phyloP scores from a whole-genome alignment of 768 basidiomycete species.

The Russula sp. region DNA sequence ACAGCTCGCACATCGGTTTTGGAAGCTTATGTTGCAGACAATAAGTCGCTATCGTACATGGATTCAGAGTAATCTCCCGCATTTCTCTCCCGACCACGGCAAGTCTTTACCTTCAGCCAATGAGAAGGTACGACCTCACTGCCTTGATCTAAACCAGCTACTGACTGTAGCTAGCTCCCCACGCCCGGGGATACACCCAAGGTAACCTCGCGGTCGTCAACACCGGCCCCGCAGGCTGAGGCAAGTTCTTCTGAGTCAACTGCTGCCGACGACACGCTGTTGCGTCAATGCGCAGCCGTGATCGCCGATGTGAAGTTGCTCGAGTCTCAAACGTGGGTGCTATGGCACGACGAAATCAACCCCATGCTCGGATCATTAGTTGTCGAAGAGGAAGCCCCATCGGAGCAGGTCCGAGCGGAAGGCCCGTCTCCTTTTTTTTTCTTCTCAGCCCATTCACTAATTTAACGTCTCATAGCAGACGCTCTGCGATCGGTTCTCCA shows the following conservation, averaged over 20 bases:
- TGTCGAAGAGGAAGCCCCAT: conserved; percentile 26
- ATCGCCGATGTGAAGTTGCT: conserved; percentile 62
- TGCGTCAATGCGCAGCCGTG: conserved; percentile 59
- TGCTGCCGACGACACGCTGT: conserved; percentile 53
- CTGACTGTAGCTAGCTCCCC: neutral
- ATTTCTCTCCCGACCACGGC: conserved; percentile 32
- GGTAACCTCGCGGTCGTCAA: conserved; percentile 39
- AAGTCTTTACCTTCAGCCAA: conserved; percentile 29
- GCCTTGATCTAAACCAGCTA: conserved; percentile 6
- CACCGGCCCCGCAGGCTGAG: conserved; percentile 45
- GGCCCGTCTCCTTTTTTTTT: conserved; percentile 33
- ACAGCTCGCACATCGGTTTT: conserved; percentile 77
- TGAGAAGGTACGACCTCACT: conserved; percentile 31
- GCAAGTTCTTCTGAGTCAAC: conserved; percentile 44
- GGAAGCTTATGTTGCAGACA: conserved; percentile 88
- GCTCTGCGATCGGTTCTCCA: conserved; percentile 49
- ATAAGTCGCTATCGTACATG: conserved; percentile 18
- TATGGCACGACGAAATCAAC: conserved; percentile 67
- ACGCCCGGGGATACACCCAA: conserved; percentile 4
- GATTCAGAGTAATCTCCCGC: conserved; percentile 48
- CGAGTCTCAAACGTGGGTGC: conserved; percentile 39
- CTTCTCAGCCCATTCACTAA: neutral
- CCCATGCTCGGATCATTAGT: conserved; percentile 47
- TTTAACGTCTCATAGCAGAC: conserved; percentile 32
- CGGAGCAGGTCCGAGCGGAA: conserved; percentile 36